These are phyloP conservation scores for Scheffersomyces lignosus DNA, from an alignment of 805 yeast species.

Conservation along the genomic window DNA sequence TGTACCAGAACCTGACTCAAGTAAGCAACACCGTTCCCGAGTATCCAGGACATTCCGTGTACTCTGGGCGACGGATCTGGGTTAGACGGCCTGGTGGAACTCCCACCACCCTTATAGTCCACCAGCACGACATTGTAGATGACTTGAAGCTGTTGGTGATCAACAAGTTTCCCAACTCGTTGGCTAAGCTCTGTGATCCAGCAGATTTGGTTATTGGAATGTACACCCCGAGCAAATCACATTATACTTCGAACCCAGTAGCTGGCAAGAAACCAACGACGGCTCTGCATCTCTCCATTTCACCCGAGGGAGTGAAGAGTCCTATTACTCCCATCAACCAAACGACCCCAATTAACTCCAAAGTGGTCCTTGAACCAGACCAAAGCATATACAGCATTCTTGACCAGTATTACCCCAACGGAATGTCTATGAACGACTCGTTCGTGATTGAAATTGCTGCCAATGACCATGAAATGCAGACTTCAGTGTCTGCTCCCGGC, in stretches of 20 bases:
- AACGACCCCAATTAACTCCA: conserved; percentile 5
- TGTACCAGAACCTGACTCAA: no score
- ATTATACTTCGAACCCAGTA: conserved; percentile 1
- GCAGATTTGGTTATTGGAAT: conserved; percentile 56
- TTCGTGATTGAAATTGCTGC: conserved; percentile 54
- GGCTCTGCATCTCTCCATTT: conserved; percentile 3
- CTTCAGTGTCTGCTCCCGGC: conserved; percentile 3
- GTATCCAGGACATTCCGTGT: not conserved
- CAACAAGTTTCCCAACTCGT: conserved; percentile 64
- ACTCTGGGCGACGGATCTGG: conserved; percentile 51
- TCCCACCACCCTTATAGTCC: conserved; percentile 71
- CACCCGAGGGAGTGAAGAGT: conserved; percentile 14
- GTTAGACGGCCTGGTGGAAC: conserved; percentile 48
- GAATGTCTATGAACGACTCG: conserved; percentile 68
- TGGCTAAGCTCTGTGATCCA: conserved; percentile 63
- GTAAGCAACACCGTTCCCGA: no score
- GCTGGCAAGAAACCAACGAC: not conserved
- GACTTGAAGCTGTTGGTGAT: conserved; percentile 71
- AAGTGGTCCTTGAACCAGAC: conserved; percentile 54
- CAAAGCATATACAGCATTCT: conserved; percentile 55
- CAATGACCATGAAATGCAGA: conserved; percentile 3
- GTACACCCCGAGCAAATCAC: conserved; percentile 1
- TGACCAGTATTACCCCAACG: conserved; percentile 62
- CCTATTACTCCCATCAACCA: conserved; percentile 9
- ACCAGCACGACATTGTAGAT: conserved; percentile 68